Evolutionary conservation across 2,329 filamentous ascomycete genomes (phyloP), one percentile per base, ranked within the genome.

Genomic region (Beauveria scarabaeidicola): DNA sequence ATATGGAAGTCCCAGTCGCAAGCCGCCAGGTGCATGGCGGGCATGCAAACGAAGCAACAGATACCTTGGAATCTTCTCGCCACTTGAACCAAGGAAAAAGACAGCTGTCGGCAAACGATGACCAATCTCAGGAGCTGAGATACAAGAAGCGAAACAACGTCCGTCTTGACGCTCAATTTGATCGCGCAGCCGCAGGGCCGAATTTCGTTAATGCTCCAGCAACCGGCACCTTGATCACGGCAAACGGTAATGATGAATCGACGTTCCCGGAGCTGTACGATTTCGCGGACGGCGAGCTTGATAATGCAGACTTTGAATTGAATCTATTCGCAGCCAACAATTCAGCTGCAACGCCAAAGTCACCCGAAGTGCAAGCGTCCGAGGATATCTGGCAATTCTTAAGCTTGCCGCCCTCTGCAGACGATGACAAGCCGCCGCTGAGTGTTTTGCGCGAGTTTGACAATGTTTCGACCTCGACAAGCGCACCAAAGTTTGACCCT

Each of bases 401-500:
- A 17, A 38, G 25, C n/a, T 10, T 52, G 6, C 27, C 41, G 13
- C 52, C 52, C 11, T 29, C 25, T 25, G 11, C 36, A 25, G 25
- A 51, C 8, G n/a, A 23, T 2, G 17, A 58, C 7, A 56, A 56
- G 19, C 66, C 67, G 29, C 67, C 68, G 10, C 66, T 73, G 5
- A 76, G 71, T 55, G 65, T 75, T n/a, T 52, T 70, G 5, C 51
- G 17, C 63, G 67, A 60, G 64, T 61, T 58, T 70, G 50, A 54
- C 51, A 48, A 69, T 64, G 68, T 72, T 48, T 62, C 66, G 46
- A 68, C 69, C 27, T 74, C 73, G 2, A 69, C 67, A 52, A 72
- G 69, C 9, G 69, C 66, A 3, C 65, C 66, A 8, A 70, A 72
- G 47, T 76, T 70, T 56, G 74, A 75, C 56, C 66, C 69, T n/a